These are phyloP conservation scores for Schizochytrium sp. DNA, from an alignment of 108 stramenopile genomes.

Conservation along the genomic window DNA sequence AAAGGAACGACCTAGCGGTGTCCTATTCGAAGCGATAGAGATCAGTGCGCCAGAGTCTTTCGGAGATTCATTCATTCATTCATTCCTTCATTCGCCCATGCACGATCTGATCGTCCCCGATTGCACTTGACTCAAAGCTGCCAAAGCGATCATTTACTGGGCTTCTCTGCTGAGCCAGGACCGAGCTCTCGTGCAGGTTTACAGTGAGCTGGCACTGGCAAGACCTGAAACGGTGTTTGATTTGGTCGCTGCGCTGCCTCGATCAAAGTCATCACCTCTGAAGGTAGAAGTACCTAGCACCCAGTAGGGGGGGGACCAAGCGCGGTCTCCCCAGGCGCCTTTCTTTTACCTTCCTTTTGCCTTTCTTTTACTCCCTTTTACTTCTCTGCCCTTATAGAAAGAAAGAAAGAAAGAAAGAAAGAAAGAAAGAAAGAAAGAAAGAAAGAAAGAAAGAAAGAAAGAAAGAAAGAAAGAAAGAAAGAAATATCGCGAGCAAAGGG, in stretches of 20 bases:
- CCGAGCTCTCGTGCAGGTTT: too few species aligned
- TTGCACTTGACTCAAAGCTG: not conserved
- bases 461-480: slow-evolving; percentile 12
- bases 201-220: too few species aligned
- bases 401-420: not conserved
- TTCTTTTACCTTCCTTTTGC: too few species aligned
- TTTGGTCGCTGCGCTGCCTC: too few species aligned
- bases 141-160: not conserved
- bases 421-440: not conserved
- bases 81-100: not conserved
- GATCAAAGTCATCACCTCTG: too few species aligned
- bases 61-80: not conserved
- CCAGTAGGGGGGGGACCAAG: too few species aligned
- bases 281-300: too few species aligned
- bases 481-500: not conserved
- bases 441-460: not conserved
- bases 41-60: not conserved
- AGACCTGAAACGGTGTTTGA: too few species aligned
- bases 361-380: not conserved
- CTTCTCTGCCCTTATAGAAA: not conserved
- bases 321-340: too few species aligned
- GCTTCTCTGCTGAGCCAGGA: not conserved
- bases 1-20: not conserved
- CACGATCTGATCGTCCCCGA: not conserved
- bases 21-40: not conserved